These are phyloP conservation scores for Jimgerdemannia flammicorona DNA, from an alignment of 192 early-diverging fungal species.

Conservation along the genomic window DNA sequence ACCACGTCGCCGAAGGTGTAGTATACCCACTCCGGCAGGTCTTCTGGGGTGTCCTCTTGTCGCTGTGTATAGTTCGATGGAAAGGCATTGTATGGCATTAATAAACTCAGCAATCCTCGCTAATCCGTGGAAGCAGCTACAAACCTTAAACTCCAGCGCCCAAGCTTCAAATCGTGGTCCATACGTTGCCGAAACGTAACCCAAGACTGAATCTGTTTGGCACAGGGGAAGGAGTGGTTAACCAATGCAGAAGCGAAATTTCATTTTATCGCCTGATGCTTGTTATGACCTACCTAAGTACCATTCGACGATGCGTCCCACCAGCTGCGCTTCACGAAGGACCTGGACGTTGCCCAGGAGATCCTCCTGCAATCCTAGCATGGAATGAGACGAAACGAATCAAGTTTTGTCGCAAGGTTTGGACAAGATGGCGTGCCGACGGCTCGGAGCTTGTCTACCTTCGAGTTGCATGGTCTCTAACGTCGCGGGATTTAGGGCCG, in stretches of 20 bases:
- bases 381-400: background rate
- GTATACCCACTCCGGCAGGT: background rate
- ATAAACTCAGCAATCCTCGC: too few species aligned
- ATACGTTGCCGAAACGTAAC: background rate
- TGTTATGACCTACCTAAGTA: background rate
- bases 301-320: background rate
- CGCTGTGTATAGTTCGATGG: background rate
- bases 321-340: background rate
- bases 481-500: background rate
- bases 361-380: background rate
- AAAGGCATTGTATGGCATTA: too few species aligned
- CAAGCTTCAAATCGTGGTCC: background rate
- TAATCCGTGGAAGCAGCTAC: background rate
- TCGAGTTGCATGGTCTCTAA: background rate
- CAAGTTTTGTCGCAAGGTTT: background rate
- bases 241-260: too few species aligned
- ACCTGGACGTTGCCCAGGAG: background rate
- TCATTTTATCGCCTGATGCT: background rate
- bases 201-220: background rate
- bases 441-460: background rate
- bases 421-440: too few species aligned
- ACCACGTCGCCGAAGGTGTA: background rate
- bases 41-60: background rate
- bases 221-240: background rate
- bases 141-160: background rate